Base-by-base conservation (phyloP, 108 stramenopile genomes). In the Aurantiochytrium sp. region DNA sequence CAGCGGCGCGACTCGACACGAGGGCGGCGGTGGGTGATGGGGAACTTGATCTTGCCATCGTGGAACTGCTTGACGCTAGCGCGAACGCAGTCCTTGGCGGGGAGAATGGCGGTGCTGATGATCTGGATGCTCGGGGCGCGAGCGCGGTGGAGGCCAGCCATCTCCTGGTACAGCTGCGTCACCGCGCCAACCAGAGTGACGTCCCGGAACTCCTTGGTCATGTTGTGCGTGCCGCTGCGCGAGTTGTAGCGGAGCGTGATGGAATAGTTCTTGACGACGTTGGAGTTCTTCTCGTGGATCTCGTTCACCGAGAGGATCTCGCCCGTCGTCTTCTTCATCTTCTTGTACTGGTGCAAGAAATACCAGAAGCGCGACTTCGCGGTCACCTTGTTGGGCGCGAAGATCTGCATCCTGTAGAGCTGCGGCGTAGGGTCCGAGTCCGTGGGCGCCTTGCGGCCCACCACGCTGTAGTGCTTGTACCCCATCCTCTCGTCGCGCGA, bases 281-380 rank as follows among this genome's bases (percentile, higher is more conserved):
- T 94, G 64, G 91, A 69, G 95, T 99, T 98, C 95, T 98, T 98
- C 94, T 99, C 99, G 69, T 93, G 91, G 90, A 99, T 93, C 93
- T 99, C 98, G 83, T 97, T 96, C 88, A 96, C 94, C 92, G 98
- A 98, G 59, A 99, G 94, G 91, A 99, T 99, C 93, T 99, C 98
- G 89, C 99, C 99, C 21, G 99, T 99, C 91, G 98, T 98, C 96
- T 98, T 98, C 97, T 99, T 99, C 98, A 99, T 98, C 94, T 99
- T 99, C 87, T 96, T 95, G 96, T 98, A 98, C 95, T 99, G 98
- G 91, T 98, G 99, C 97, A 99, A 96, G 95, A 97, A 99, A 94
- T 99, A 99, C 99, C 99, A 99, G 96, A 98, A 99, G 93, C 98
- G 97, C 59, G 97, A 98, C 93, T 97, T 97, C 89, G 98, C 99